Conservation (phyloP, 352 stramenopile species). For the Pythium myriotylum region DNA sequence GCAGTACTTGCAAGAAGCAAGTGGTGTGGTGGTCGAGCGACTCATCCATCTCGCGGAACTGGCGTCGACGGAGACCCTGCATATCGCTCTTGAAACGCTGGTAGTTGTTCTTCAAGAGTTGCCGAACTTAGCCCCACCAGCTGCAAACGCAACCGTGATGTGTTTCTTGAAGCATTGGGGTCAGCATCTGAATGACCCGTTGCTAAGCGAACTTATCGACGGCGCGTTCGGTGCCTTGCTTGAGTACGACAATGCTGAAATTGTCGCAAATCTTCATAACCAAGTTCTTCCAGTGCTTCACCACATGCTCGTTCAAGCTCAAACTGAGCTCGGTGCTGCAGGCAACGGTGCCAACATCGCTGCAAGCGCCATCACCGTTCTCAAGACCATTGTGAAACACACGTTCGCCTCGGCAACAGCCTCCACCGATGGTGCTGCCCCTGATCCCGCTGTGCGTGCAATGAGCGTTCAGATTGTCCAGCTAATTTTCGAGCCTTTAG, state of each 20-base stretch:
- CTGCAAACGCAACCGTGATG: constrained; percentile 45
- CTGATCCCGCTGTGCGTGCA: constrained; percentile 39
- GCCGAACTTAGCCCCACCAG: constrained; percentile 36
- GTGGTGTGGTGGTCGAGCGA: constrained; percentile 53
- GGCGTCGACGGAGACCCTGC: constrained; percentile 69
- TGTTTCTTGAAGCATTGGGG: constrained; percentile 74
- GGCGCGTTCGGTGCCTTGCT: constrained; percentile 67
- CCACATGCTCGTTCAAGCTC: constrained; percentile 60
- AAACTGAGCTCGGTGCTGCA: constrained; percentile 42
- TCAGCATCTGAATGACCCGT: constrained; percentile 71
- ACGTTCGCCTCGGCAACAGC: constrained; percentile 52
- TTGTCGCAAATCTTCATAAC: constrained; percentile 60
- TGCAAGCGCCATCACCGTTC: constrained; percentile 62
- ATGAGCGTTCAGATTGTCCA: constrained; percentile 71
- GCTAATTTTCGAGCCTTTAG: constrained; percentile 71
- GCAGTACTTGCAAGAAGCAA: constrained; percentile 52
- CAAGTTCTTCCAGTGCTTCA: constrained; percentile 65
- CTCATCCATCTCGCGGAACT: constrained; percentile 60
- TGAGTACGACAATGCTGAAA: constrained; percentile 60
- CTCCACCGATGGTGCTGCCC: constrained; percentile 21
- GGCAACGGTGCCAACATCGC: constrained; percentile 69
- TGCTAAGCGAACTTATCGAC: constrained; percentile 76
- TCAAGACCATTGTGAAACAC: constrained; percentile 77
- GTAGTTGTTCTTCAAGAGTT: constrained; percentile 74
- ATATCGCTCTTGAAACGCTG: constrained; percentile 78